Evolutionary conservation across 306 rosid genomes (phyloP).

Genomic region (Prunus persica): Prunus_persica_NCBIv2 NC_034010.1:26249501-26250000

Average conservation of each 20-base stretch:
- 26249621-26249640: conserved; percentile 94
- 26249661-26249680: conserved; percentile 91
- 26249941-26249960: background rate
- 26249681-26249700: conserved; percentile 87
- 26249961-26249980: background rate
- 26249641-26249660: conserved; percentile 95
- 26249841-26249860: conserved; percentile 75
- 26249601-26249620: conserved; percentile 98
- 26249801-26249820: conserved; percentile 95
- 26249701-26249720: conserved; percentile 90
- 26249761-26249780: conserved; percentile 83
- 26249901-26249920: conserved; percentile 90
- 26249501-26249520: conserved; percentile 80
- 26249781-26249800: conserved; percentile 94
- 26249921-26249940: conserved; percentile 66
- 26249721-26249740: conserved; percentile 74
- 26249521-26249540: conserved; percentile 86
- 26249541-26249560: conserved; percentile 89
- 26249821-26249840: conserved; percentile 97
- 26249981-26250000: conserved; percentile 6
- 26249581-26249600: conserved; percentile 99
- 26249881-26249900: conserved; percentile 89
- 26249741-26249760: conserved; percentile 93
- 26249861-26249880: conserved; percentile 97
- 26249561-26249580: conserved; percentile 90